Evolutionary conservation across 768 basidiomycete genomes (phyloP), one percentile per base, ranked within the genome.

Genomic region (Lactarius sp.): DNA sequence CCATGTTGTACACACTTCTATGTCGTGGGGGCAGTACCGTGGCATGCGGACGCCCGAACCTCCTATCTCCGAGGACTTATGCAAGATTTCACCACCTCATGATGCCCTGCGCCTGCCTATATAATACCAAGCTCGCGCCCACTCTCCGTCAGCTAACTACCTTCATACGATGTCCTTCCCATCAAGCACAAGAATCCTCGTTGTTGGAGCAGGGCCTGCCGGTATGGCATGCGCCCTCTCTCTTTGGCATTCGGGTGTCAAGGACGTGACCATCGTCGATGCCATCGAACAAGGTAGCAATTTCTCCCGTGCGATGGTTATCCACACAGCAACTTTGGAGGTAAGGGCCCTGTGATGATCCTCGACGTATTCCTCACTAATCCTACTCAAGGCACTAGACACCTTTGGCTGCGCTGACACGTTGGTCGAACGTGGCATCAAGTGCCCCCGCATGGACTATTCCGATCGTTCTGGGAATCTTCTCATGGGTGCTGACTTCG

Each of bases 271-370:
- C 16, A 70, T 82, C 16, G 79, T 83, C 2, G 82, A 84, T 56
- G 74, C 73, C 33, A 27, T 70, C 5, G 33, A 56, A 0, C 59
- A 73, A n/a, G 75, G 75, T 33, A 66, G 73, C 56, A 73, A 75
- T 53, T 69, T 71, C 8, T 81, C 82, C 10, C 77, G 82, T 20
- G 81, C 83, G 0, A 62, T 79, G 4, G 73, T 77, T 1, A 69
- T 83, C 34, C 83, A 84, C 65, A 79, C 83, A 39, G 77, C 80
- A 37, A 83, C 83, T 10, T 72, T 84, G 16, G 83, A 83, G 73
- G 82, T 79, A 64, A 51, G 71, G 47, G 47, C 20, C 20, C 60
- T 33, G 10, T 52, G n/a, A 42, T 8, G 36, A 50, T 39, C 6
- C 47, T 49, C 16, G 1, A 61, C 20, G 6, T 27, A 13, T 41